Evolutionary conservation across 495 filamentous ascomycete genomes (phyloP).

Genomic region (Acidomyces sp.): DNA sequence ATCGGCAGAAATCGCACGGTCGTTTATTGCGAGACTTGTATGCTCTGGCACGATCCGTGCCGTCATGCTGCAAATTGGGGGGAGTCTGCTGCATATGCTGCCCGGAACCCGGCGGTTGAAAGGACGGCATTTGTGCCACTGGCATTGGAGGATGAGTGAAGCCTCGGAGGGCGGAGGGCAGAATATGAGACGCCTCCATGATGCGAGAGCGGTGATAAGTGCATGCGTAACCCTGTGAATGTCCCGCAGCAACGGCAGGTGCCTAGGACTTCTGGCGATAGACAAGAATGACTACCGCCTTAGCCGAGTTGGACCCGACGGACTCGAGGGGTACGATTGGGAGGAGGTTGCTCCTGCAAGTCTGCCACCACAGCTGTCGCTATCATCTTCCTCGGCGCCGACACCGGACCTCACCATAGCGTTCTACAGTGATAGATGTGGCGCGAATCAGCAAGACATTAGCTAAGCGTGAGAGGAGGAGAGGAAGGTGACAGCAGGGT

Average conservation of each 20-base stretch:
- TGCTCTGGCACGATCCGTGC: conserved; percentile 14
- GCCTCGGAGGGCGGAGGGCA: conserved; percentile 1
- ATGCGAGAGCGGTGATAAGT: background rate
- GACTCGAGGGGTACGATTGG: background rate
- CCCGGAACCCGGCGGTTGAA: too few relatives aligned
- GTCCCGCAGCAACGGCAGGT: background rate
- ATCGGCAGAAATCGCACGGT: conserved; percentile 18
- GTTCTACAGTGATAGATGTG: too few relatives aligned
- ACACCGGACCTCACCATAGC: too few relatives aligned
- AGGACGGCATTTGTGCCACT: conserved; percentile 8
- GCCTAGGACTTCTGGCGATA: background rate
- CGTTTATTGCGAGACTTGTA: conserved; percentile 20
- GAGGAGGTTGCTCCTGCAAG: background rate
- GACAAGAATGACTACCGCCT: background rate
- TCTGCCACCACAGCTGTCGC: background rate
- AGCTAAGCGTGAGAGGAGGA: too few relatives aligned
- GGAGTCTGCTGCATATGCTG: background rate
- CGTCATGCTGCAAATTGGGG: conserved; percentile 2
- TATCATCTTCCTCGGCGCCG: background rate
- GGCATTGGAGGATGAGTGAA: conserved; percentile 4
- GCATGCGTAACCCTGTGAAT: background rate
- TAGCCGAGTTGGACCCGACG: background rate
- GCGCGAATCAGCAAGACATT: too few relatives aligned
- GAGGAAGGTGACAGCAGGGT: background rate
- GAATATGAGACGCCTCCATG: conserved; percentile 10